Evolutionary conservation across 805 yeast genomes (phyloP), one percentile per base, ranked within the genome.

Genomic region (Wickerhamiella azymoides): DNA sequence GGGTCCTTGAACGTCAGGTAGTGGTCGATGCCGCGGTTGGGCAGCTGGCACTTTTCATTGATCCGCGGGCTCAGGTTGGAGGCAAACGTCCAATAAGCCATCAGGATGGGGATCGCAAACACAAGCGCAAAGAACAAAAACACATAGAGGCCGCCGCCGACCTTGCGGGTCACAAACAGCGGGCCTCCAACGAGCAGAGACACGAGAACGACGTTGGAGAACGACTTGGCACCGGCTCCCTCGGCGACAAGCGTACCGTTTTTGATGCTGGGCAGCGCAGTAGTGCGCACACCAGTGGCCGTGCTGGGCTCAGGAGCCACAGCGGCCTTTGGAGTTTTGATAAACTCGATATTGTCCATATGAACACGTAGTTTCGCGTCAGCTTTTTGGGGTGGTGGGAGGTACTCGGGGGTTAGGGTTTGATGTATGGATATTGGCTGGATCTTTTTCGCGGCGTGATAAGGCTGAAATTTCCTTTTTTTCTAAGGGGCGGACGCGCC

Each of bases 181-280:
- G 96, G 94, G 44, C 81, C 62, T 25, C 72, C 69, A 6, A 70
- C 55, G 50, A 81, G 56, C 26, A 79, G 58, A 2, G 68, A 67
- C 17, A 71, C 45, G 48, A 85, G 58, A 10, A 74, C 58, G 53
- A 56, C 56, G 65, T 86, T 85, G 63, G 74, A 73, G 66, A 86
- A 85, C 56, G 78, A 75, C 60, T 74, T 77, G 27, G 86, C 70
- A 21, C 93, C 86, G 5, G 95, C 84, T 36, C 95, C 96, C 60
- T 85, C 96, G 5, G 94, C 94, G 24, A 94, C 88, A 50, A 84
- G 68, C 10, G 86, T 86, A 2, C 89, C 94, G 60, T 85, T 85
- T 58, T 80, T 76, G 60, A 85, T 84, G 7, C 88, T 69, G 24
- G 94, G 93, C 42, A 60, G 74, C 67, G 58, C 52, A 13, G 52